Conservation (phyloP, 106 monocot species). For the Apostasia shenzhenica region DNA sequence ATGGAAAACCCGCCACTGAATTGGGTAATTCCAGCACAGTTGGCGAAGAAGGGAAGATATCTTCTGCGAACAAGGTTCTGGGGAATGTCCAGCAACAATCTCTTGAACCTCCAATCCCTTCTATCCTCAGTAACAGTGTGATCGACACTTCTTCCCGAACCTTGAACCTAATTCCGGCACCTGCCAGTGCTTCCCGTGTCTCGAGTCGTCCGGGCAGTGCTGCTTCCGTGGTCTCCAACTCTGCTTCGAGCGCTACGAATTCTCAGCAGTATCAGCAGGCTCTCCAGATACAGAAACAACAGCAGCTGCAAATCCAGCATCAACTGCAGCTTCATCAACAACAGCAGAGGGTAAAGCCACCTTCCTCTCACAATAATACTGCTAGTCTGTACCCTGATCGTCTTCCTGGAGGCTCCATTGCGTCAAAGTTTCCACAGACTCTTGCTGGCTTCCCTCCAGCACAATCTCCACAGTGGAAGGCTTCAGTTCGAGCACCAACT, state of each 20-base stretch:
- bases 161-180: conserved; percentile 32
- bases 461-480: conserved; percentile 68
- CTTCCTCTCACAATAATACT: conserved; percentile 16
- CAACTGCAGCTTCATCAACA: conserved; percentile 43
- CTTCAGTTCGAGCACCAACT: conserved; percentile 14
- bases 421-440: conserved; percentile 43
- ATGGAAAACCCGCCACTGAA: conserved; percentile 37
- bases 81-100: conserved; percentile 36
- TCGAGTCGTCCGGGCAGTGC: conserved; percentile 20
- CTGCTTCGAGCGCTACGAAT: conserved; percentile 8
- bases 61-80: conserved; percentile 15
- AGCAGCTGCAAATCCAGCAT: conserved; percentile 29
- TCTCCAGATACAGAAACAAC: conserved; percentile 37
- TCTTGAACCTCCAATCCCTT: conserved; percentile 21
- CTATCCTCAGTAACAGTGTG: conserved; percentile 21
- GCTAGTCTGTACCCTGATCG: conserved; percentile 27
- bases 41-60: conserved; percentile 37
- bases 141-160: conserved; percentile 41
- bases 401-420: conserved; percentile 16
- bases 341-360: conserved; percentile 37
- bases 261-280: conserved; percentile 27
- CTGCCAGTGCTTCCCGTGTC: conserved; percentile 9
- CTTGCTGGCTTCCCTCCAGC: conserved; percentile 51
- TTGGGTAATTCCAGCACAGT: conserved; percentile 11
- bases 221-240: conserved; percentile 4